phyloP scores from a whole-genome alignment of 176 grass and related monocot genomes.

The Pontederia paniculata region DNA sequence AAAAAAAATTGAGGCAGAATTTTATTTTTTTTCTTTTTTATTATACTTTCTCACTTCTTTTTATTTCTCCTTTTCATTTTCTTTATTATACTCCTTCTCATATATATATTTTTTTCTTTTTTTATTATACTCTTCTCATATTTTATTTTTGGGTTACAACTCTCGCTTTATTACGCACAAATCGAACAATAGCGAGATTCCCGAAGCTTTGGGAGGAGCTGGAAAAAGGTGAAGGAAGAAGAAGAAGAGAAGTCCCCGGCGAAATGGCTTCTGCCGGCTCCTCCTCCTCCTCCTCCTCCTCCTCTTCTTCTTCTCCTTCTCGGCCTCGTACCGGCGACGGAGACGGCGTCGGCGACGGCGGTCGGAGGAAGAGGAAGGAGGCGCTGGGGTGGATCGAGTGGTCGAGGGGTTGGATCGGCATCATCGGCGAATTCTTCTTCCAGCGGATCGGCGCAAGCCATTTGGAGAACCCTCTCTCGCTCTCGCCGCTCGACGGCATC shows the following conservation, averaged over 20 bases:
- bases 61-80: too few species aligned
- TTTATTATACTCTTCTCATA: too few species aligned
- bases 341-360: background rate
- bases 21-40: too few species aligned
- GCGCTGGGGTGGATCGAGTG: constrained; percentile 88
- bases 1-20: too few species aligned
- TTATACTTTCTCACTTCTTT: too few species aligned
- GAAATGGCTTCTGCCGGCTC: background rate
- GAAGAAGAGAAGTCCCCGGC: background rate
- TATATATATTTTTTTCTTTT: too few species aligned
- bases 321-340: background rate
- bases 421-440: constrained; percentile 86
- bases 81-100: too few species aligned
- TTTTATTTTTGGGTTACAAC: too few species aligned
- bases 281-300: background rate
- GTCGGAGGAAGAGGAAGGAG: constrained; percentile 35
- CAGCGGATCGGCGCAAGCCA: constrained; percentile 96
- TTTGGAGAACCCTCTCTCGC: constrained; percentile 61
- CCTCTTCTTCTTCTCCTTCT: background rate
- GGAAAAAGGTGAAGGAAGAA: background rate
- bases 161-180: too few species aligned
- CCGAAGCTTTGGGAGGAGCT: too few species aligned
- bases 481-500: constrained; percentile 64
- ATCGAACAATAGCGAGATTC: too few species aligned
- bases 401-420: constrained; percentile 48